A percentile compares a stretch with the other conserved stretches of the same genome.
Evolutionary conservation across 192 early-diverging fungal genomes (phyloP).

Genomic region (Geranomyces michiganensis): DNA sequence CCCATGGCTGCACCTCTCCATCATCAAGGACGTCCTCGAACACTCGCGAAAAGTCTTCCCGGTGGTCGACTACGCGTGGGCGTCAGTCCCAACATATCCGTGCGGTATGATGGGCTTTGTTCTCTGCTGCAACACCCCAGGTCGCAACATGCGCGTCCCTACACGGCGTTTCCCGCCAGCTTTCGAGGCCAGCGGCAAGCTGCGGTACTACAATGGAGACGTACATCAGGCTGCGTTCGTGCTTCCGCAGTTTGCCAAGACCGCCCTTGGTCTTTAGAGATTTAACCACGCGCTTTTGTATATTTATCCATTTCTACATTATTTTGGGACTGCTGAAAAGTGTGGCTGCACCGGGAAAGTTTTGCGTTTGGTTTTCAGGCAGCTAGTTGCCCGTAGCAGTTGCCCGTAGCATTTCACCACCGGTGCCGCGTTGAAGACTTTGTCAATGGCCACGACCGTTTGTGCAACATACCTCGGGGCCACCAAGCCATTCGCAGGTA

Average conservation of each 20-base stretch:
- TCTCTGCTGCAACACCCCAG: constrained; percentile 84
- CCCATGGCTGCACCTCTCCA: constrained; percentile 94
- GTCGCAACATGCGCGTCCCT: constrained; percentile 65
- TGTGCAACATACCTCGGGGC: no score
- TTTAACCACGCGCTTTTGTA: not conserved
- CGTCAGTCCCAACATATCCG: constrained; percentile 96
- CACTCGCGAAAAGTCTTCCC: constrained; percentile 85
- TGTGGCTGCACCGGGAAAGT: no score
- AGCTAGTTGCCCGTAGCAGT: no score
- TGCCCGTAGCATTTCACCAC: no score
- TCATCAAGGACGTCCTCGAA: constrained; percentile 89
- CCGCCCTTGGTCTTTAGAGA: constrained; percentile 44
- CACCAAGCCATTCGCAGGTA: no score
- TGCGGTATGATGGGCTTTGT: constrained; percentile 97
- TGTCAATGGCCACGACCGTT: no score
- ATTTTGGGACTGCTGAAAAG: not conserved
- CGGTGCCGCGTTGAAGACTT: no score
- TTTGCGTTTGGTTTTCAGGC: no score
- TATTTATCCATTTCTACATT: not conserved
- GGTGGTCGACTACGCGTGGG: constrained; percentile 90
- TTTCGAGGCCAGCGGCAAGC: constrained; percentile 42
- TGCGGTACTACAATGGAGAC: constrained; percentile 92
- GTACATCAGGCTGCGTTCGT: constrained; percentile 92
- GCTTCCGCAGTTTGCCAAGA: constrained; percentile 88
- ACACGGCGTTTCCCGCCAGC: constrained; percentile 1